phyloP scores from a whole-genome alignment of 2,329 filamentous ascomycete species.

The Pseudodiploospora longispora region DNA sequence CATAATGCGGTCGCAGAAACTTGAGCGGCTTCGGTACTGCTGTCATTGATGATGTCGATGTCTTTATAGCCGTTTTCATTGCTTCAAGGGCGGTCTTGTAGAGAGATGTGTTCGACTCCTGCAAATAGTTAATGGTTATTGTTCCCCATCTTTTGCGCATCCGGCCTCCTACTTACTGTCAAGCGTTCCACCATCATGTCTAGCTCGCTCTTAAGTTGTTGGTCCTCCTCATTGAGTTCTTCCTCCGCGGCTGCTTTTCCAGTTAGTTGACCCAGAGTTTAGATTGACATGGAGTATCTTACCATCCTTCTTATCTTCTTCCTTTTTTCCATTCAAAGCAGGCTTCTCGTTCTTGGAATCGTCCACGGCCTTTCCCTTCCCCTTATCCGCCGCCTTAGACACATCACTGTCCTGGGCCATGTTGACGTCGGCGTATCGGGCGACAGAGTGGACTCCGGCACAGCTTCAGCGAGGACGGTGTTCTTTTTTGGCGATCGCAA shows the following conservation, averaged over 20 bases:
- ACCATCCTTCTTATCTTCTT: constrained; percentile 55
- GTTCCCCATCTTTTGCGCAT: background rate
- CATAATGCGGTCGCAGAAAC: constrained; percentile 94
- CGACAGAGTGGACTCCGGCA: constrained; percentile 18
- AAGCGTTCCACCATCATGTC: constrained; percentile 96
- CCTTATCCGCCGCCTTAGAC: constrained; percentile 81
- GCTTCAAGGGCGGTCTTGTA: constrained; percentile 90
- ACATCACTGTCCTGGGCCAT: constrained; percentile 95
- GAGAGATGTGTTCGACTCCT: constrained; percentile 81
- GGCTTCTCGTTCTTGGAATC: constrained; percentile 63
- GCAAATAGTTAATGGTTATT: constrained; percentile 12
- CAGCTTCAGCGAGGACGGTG: constrained; percentile 5
- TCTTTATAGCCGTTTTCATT: constrained; percentile 98
- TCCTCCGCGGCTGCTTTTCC: constrained; percentile 44
- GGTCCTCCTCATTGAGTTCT: constrained; percentile 95
- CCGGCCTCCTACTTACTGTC: constrained; percentile 49
- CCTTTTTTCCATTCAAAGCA: constrained; percentile 66
- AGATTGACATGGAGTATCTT: constrained; percentile 16
- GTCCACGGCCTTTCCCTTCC: constrained; percentile 85
- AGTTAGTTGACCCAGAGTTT: background rate
- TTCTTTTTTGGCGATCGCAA: background rate
- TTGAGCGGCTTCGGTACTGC: constrained; percentile 97
- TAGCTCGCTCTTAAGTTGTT: constrained; percentile 95
- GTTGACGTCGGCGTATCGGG: constrained; percentile 31
- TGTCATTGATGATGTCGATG: constrained; percentile 98